Evolutionary conservation across 768 basidiomycete species (phyloP).

Genomic region (Heimioporus sp.): DNA sequence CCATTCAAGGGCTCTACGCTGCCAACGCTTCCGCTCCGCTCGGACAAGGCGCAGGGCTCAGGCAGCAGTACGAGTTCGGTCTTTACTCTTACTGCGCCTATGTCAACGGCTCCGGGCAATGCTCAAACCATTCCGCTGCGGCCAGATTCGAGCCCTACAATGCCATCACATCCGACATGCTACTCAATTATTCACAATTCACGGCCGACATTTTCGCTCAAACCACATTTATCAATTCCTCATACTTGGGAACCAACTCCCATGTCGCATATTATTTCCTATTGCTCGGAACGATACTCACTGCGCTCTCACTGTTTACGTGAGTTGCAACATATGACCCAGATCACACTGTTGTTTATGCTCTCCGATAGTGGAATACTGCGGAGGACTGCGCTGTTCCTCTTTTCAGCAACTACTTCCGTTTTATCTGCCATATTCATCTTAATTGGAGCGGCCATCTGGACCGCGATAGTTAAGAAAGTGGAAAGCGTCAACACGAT

Average conservation of each 20-base stretch:
- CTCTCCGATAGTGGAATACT: slow-evolving; percentile 53
- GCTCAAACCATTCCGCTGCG: slow-evolving; percentile 60
- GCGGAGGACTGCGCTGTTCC: slow-evolving; percentile 63
- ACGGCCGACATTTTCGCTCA: slow-evolving; percentile 51
- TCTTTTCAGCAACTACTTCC: slow-evolving; percentile 63
- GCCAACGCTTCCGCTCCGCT: slow-evolving; percentile 62
- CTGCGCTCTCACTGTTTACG: slow-evolving; percentile 65
- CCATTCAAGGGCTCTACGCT: slow-evolving; percentile 65
- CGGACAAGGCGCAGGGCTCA: slow-evolving; percentile 52
- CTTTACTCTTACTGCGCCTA: slow-evolving; percentile 80
- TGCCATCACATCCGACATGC: slow-evolving; percentile 66
- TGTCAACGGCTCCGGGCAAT: slow-evolving; percentile 58
- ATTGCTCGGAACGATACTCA: slow-evolving; percentile 66
- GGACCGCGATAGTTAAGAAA: slow-evolving; percentile 74
- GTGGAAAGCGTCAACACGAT: slow-evolving; percentile 56
- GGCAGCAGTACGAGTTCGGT: slow-evolving; percentile 75
- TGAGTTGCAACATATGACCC: slow-evolving; percentile 35
- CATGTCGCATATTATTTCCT: slow-evolving; percentile 75
- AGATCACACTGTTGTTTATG: slow-evolving; percentile 1
- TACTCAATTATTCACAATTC: slow-evolving; percentile 54
- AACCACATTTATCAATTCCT: slow-evolving; percentile 57
- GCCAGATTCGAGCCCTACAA: slow-evolving; percentile 63
- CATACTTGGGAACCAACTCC: slow-evolving; percentile 60
- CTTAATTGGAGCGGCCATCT: slow-evolving; percentile 69
- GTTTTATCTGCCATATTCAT: slow-evolving; percentile 59